phyloP scores from a whole-genome alignment of 2,329 filamentous ascomycete genomes.

The Aspergillus sp. region DNA sequence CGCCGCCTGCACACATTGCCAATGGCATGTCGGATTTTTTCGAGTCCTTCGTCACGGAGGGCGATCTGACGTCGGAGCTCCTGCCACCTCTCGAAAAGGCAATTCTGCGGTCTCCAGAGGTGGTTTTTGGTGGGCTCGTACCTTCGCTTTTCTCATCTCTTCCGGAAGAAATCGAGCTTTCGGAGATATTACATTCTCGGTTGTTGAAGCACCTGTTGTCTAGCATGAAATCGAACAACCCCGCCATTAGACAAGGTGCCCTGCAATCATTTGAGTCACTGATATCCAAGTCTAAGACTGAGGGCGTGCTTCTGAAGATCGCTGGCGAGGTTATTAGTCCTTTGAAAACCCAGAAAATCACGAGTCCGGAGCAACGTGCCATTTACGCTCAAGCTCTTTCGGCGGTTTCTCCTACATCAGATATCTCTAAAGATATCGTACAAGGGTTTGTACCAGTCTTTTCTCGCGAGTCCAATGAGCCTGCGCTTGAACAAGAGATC shows the following conservation, averaged over 20 bases:
- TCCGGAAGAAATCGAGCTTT: conserved; percentile 71
- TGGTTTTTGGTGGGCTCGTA: conserved; percentile 78
- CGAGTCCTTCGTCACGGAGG: conserved; percentile 65
- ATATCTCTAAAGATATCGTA: conserved; percentile 66
- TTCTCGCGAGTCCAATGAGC: conserved; percentile 85
- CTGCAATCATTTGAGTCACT: conserved; percentile 71
- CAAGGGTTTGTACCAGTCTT: conserved; percentile 67
- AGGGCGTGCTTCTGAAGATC: conserved; percentile 62
- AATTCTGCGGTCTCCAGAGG: conserved; percentile 83
- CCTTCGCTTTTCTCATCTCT: conserved; percentile 71
- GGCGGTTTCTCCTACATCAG: conserved; percentile 59
- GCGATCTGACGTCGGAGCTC: conserved; percentile 74
- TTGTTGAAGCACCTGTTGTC: conserved; percentile 85
- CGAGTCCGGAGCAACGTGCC: conserved; percentile 79
- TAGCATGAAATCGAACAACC: conserved; percentile 87
- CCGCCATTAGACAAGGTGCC: conserved; percentile 71
- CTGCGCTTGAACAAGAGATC: conserved; percentile 74
- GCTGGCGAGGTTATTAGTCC: conserved; percentile 76
- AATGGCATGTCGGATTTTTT: conserved; percentile 81
- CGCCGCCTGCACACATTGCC: conserved; percentile 70
- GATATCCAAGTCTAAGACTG: conserved; percentile 62
- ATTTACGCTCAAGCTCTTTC: conserved; percentile 79
- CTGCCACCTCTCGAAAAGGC: conserved; percentile 85
- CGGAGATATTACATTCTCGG: conserved; percentile 67
- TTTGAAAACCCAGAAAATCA: conserved; percentile 78